Percentiles rank a stretch among this genome's conserved stretches.
These are phyloP conservation scores for Ceratocystis cubensis DNA, from an alignment of 2,329 filamentous ascomycete species.

Conservation along the genomic window DNA sequence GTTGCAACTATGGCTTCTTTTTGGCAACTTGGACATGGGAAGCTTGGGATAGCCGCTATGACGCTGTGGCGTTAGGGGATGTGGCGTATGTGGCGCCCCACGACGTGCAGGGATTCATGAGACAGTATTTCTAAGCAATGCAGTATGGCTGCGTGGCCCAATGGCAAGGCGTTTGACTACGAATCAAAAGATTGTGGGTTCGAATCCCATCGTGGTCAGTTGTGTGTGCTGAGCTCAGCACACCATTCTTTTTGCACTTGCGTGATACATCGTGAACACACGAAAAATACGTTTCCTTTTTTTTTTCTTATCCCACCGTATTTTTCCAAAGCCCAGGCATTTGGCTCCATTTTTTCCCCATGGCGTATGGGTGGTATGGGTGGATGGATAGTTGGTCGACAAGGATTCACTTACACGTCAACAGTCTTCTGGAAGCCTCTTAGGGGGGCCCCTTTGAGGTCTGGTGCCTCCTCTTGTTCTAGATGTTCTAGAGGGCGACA, in stretches of 20 bases:
- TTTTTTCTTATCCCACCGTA: background rate
- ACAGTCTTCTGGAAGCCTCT: no score
- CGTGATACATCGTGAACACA: background rate
- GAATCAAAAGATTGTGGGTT: constrained; percentile 20
- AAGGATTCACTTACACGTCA: background rate
- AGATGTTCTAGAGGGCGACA: no score
- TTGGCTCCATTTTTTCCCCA: background rate
- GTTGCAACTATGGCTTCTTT: constrained; percentile 18
- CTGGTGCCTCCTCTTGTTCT: no score
- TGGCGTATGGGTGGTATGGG: background rate
- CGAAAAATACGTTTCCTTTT: background rate
- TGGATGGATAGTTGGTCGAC: background rate
- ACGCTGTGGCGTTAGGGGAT: constrained; percentile 9
- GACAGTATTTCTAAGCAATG: background rate
- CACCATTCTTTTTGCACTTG: background rate
- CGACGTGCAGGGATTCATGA: background rate
- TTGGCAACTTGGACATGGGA: background rate
- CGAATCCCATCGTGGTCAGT: constrained; percentile 20
- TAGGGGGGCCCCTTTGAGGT: no score
- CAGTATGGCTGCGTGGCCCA: constrained; percentile 16
- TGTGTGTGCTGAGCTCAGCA: background rate
- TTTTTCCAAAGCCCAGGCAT: background rate
- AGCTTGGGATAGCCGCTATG: constrained; percentile 6
- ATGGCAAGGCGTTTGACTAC: constrained; percentile 20
- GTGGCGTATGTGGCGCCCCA: background rate